These are phyloP conservation scores for Oryza brachyantha DNA, from an alignment of 176 grass and related monocot species.

Conservation along the genomic window DNA sequence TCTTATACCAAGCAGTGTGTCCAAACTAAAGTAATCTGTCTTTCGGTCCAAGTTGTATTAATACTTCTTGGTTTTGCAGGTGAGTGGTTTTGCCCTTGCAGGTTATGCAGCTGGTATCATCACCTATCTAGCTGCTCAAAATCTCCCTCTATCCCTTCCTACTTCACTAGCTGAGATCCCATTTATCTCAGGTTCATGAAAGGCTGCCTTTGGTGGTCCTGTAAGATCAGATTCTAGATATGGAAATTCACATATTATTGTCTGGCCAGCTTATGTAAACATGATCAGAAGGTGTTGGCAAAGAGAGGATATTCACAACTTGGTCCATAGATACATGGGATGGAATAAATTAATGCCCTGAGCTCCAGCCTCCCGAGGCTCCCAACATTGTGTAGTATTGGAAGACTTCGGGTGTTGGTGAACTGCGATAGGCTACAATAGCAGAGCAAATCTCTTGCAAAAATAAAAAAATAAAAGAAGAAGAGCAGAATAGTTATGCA, in stretches of 20 bases:
- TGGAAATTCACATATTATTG: slow-evolving; percentile 1
- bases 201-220: slow-evolving; percentile 14
- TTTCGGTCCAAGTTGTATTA: not conserved
- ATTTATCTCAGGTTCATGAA: slow-evolving; percentile 67
- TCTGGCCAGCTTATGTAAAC: slow-evolving; percentile 5
- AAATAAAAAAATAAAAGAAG: too few species aligned
- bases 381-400: not conserved
- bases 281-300: not conserved
- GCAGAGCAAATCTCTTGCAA: not conserved
- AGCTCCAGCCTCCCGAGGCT: not conserved
- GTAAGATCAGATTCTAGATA: not conserved
- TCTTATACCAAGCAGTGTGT: not conserved
- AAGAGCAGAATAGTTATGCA: too few species aligned
- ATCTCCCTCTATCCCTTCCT: slow-evolving; percentile 60
- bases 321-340: not conserved
- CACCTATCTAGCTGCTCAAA: slow-evolving; percentile 61
- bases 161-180: slow-evolving; percentile 66
- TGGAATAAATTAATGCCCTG: not conserved
- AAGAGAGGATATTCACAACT: not conserved
- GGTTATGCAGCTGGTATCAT: slow-evolving; percentile 90
- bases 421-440: not conserved
- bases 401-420: not conserved
- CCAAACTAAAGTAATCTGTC: not conserved
- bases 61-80: slow-evolving; percentile 50
- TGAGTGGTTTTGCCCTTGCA: slow-evolving; percentile 90